Conservation (phyloP, 2,329 filamentous ascomycete genomes). For the Gyromitra esculenta region DNA sequence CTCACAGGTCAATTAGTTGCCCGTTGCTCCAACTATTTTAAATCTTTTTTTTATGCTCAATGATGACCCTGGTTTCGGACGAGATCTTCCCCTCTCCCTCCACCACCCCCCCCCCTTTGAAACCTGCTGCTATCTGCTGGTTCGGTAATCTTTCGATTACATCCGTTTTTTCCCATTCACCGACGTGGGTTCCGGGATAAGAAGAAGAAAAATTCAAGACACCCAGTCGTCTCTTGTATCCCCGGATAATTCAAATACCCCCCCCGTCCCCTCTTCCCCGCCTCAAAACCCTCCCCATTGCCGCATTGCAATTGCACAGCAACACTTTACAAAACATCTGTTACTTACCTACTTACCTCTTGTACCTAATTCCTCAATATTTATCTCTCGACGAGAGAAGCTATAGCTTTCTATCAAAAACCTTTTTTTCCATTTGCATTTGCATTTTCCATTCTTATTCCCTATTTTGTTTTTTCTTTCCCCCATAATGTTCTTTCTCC, state of each 20-base stretch:
- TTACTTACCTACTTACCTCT: constrained; percentile 28
- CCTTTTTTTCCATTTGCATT: constrained; percentile 4
- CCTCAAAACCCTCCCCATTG: constrained; percentile 37
- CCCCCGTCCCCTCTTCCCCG: constrained; percentile 43
- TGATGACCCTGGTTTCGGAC: constrained; percentile 36
- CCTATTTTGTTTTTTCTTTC: not conserved
- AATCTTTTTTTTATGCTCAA: constrained; percentile 5
- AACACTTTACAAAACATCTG: constrained; percentile 37
- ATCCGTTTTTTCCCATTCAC: constrained; percentile 46
- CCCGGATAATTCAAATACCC: constrained; percentile 51
- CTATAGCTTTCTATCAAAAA: constrained; percentile 32
- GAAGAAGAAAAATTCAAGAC: constrained; percentile 41
- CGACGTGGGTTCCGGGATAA: constrained; percentile 30
- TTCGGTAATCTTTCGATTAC: constrained; percentile 52
- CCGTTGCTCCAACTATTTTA: constrained; percentile 16
- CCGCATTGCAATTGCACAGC: constrained; percentile 48
- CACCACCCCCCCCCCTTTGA: constrained; percentile 24
- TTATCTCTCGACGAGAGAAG: constrained; percentile 23
- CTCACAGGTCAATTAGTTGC: constrained; percentile 18
- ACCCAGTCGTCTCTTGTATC: constrained; percentile 44
- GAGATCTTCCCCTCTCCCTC: constrained; percentile 21
- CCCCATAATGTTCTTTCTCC: constrained; percentile 35
- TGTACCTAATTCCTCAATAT: constrained; percentile 45
- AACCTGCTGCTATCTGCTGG: constrained; percentile 43
- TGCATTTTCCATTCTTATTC: not conserved